Base-by-base conservation (phyloP, 768 basidiomycete genomes). In the Russula abietina region DNA sequence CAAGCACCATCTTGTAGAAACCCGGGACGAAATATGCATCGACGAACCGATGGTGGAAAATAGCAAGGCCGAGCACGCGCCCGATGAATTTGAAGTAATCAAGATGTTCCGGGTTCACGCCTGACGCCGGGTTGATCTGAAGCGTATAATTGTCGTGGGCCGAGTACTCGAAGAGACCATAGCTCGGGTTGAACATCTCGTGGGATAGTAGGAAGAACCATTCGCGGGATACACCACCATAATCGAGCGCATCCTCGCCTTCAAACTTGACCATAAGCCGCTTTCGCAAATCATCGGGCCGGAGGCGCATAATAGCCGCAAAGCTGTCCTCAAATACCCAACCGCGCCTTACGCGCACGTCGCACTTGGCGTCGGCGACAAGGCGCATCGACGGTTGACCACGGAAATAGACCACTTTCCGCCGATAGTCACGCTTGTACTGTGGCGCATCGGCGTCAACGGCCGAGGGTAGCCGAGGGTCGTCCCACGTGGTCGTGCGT, bases 401-500 rank as follows among this genome's bases (percentile, higher is more conserved):
- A 64, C 93, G 82, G 82, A 96, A 94, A 77, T 95, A 95, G 54
- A 95, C 87, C 49, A 95, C 84, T 75, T 95, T 96, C 60, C 91
- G 80, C 66, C 93, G 79, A 73, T 95, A 96, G 75, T 96, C 93
- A 65, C 91, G 87, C 75, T 95, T 94, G 75, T 94, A 95, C 75
- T 95, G 92, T n/a, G 93, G 93, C 3, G 91, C 91, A 74, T 86
- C 91, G 67, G 89, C 86, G 70, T 93, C 91, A 53, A 93, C 77
- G 64, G 86, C 83, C 1, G 84, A 86, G 0, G 93, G 93, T 57
- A 94, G 73, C 55, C 93, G 83, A 22, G 93, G 93, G 72, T 96
- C 93, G 71, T 95, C 93, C 93, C 93, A 95, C 7, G 90, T 84
- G 17, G 93, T 95, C 19, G 92, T 92, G 57, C 88, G 81, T 43